Evolutionary conservation across 169 alveolate genomes (phyloP), one percentile per base, ranked within the genome.

Genomic region (Plasmodium coatneyi): DNA sequence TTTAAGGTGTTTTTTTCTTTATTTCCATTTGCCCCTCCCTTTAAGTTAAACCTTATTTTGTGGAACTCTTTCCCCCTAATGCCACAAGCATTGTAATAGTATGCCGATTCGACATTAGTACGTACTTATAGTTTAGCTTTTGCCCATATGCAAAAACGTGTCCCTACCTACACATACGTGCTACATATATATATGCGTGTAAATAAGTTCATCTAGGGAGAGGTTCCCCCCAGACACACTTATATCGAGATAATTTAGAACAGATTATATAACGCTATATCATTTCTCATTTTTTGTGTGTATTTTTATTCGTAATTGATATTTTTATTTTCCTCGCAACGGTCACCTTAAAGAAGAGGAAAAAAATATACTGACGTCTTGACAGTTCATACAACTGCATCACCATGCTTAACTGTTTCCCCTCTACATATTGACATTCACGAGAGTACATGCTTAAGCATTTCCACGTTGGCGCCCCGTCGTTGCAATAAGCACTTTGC

Each of bases 81-180:
- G 36, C 76, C 14, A 25, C 76, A 66, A 66, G 41, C 36, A 19
- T n/a, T 25, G 76, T 66, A 66, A 66, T 66, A 66, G 36, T 10
- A 66, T 66, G 76, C 30, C n/a, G 6, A 66, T 4, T 25, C 7
- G 16, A 6, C 60, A 49, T 49, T 49, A 49, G 60, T 12, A 49
- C 22, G 22, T 49, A 49, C 22, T 12, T 49, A 49, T 49, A 14
- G 25, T 49, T 49, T 49, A 22, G 5, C 60, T 12, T 14, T 49
- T 49, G 76, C 14, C 22, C 39, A 30, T 9, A 54, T 54, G 70
- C 34, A 10, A 14, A 52, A 30, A 25, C n/a, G 19, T 81, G 41
- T 52, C 54, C 71, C 39, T 81, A 81, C 41, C 25, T 39, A 81
- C 70, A 81, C 34, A 81, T 81, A 36, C 36, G 74, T 83, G 54